Conservation (phyloP, 2,329 filamentous ascomycete species). For the Elsinoe australis region DNA sequence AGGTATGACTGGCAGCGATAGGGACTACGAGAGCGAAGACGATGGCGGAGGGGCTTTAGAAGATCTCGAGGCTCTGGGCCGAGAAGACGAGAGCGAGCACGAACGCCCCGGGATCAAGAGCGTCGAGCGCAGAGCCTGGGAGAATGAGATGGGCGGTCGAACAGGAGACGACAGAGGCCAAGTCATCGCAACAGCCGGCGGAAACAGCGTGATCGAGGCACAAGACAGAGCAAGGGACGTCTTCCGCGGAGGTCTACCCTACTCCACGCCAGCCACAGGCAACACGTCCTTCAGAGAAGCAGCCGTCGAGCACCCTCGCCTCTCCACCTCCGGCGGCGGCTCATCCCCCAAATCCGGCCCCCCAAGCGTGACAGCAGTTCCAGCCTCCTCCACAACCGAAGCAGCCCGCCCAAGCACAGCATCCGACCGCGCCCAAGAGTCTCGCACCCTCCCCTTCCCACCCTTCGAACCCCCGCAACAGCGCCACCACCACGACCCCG, state of each 20-base stretch:
- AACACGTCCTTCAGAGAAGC: conserved; percentile 2
- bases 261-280: background rate
- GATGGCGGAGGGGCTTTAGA: conserved; percentile 1
- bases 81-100: conserved; percentile 11
- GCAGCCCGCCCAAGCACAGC: background rate
- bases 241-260: conserved; percentile 8
- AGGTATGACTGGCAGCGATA: too few relatives aligned
- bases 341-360: conserved; percentile 6
- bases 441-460: conserved; percentile 1
- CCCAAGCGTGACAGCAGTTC: background rate
- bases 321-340: background rate
- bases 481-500: background rate
- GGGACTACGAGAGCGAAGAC: conserved; percentile 8
- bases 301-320: background rate
- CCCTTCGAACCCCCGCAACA: conserved; percentile 10
- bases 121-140: conserved; percentile 1
- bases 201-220: background rate
- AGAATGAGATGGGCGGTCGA: background rate
- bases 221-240: background rate
- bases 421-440: background rate
- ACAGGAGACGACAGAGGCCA: conserved; percentile 9
- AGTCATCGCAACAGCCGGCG: conserved; percentile 1
- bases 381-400: background rate
- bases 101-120: background rate
- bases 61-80: conserved; percentile 11